These are phyloP conservation scores for Angomonas ambiguus DNA, from an alignment of 208 protist genomes.

Conservation along the genomic window DNA sequence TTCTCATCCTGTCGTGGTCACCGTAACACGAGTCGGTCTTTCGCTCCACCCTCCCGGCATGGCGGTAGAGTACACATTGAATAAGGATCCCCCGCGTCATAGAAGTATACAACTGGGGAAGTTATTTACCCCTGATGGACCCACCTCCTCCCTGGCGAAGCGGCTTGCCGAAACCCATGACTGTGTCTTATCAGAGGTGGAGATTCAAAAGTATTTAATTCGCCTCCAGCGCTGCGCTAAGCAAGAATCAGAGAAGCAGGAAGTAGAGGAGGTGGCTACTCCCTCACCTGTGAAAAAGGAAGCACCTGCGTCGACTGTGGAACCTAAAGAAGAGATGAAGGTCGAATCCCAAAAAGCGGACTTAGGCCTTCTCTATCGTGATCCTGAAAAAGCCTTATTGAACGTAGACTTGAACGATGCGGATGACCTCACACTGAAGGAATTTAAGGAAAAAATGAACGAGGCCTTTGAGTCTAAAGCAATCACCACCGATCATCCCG, in stretches of 20 bases:
- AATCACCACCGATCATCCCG: constrained; percentile 72
- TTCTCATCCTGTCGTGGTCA: not conserved
- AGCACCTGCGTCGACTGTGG: not conserved
- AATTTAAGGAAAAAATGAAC: constrained; percentile 89
- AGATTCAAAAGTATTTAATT: constrained; percentile 52
- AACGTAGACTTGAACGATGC: constrained; percentile 89
- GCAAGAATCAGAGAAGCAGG: not conserved
- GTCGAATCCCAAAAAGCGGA: constrained; percentile 68
- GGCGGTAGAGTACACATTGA: constrained; percentile 48
- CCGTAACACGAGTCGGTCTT: constrained; percentile 27
- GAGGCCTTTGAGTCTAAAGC: constrained; percentile 63
- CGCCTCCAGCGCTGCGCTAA: constrained; percentile 48
- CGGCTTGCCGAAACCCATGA: constrained; percentile 57
- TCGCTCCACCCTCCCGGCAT: constrained; percentile 33
- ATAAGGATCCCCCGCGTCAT: constrained; percentile 13
- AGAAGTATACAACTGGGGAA: constrained; percentile 38
- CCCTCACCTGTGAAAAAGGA: not conserved
- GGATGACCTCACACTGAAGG: constrained; percentile 79
- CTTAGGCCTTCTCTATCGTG: constrained; percentile 82
- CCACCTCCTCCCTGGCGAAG: constrained; percentile 42
- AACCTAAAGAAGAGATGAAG: not conserved
- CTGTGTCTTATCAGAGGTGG: constrained; percentile 44
- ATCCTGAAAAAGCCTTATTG: constrained; percentile 74
- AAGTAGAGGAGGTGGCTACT: not conserved
- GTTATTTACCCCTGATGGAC: constrained; percentile 22